Base-by-base conservation (phyloP, 2,329 filamentous ascomycete species). In the Calonectria naviculata region DNA sequence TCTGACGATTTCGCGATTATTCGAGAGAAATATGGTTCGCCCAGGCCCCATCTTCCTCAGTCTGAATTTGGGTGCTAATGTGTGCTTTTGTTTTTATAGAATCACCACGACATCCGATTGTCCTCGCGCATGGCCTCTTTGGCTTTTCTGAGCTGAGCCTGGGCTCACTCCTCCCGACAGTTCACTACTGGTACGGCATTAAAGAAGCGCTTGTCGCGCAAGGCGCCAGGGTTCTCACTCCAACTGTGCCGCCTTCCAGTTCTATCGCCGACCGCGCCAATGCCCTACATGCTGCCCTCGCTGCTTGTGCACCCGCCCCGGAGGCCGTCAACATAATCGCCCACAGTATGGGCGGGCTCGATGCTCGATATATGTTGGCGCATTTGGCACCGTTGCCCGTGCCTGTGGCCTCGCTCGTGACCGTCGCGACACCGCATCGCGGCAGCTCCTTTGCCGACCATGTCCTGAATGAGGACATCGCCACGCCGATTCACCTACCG, bases 261-360 rank as follows among this genome's bases (percentile, higher is more conserved):
- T 89, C 87, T 68, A 92, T 93, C 78, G 87, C 90, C 80, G 85
- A 88, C 71, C 88, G 91, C 67, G 91, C 91, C 29, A 85, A 86
- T 69, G 86, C 86, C 75, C 86, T 93, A n/a, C 86, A 86, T 36
- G 78, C 83, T 73, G 86, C 89, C 72, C 91, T 93, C 70, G 85
- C 85, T 58, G 77, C 81, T 26, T 79, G 82, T 38, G 82, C 81
- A 12, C 85, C 87, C 1, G 46, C 62, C 15, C 73, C 70, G 17
- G 65, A 73, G 26, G 73, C 92, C 62, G 94, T 98, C 74, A 94
- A 94, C 79, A 93, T 98, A 70, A 87, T 95, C 24, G 90, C 90
- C 46, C 93, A 95, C 83, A 89, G 87, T 75, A 92, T 92, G 90
- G 90, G 91, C 58, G 91, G 91, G 2, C 84, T 93, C 4, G 91